Evolutionary conservation across 805 yeast genomes (phyloP).

Genomic region (Spathaspora boniae): DNA sequence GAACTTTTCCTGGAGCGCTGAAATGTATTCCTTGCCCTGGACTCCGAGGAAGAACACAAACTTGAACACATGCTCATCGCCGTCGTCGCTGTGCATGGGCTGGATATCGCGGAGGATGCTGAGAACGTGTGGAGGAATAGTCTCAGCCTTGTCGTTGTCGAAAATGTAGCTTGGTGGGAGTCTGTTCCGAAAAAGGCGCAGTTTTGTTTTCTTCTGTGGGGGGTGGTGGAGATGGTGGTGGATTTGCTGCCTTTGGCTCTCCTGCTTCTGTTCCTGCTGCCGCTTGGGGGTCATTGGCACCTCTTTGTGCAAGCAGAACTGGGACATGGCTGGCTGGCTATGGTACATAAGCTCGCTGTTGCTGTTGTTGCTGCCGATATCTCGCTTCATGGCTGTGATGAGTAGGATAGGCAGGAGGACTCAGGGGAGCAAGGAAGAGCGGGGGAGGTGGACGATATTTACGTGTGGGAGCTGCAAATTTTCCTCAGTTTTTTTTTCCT

Average conservation of each 20-base stretch:
- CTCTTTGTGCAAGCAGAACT: neutral
- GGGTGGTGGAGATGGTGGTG: neutral
- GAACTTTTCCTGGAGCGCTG: constrained; percentile 1
- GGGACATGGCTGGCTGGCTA: neutral
- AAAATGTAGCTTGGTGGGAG: constrained; percentile 5
- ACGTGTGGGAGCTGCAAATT: too few species aligned
- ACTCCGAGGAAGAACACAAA: constrained; percentile 28
- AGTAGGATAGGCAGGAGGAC: too few species aligned
- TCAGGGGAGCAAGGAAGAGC: too few species aligned
- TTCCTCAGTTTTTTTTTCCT: too few species aligned
- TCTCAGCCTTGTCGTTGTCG: constrained; percentile 1
- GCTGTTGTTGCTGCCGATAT: too few species aligned
- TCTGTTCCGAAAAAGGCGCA: too few species aligned
- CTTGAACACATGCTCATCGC: constrained; percentile 5
- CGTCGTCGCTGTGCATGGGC: constrained; percentile 3
- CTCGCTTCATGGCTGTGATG: too few species aligned
- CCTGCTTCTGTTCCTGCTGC: neutral
- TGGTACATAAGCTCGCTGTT: too few species aligned
- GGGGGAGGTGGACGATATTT: too few species aligned
- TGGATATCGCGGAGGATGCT: constrained; percentile 1
- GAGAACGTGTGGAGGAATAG: neutral
- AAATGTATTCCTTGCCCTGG: constrained; percentile 29
- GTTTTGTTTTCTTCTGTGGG: too few species aligned
- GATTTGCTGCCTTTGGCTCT: neutral
- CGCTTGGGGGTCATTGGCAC: neutral